phyloP scores from a whole-genome alignment of 2,329 filamentous ascomycete genomes.

The Fonsecaea multimorphosa region DNA sequence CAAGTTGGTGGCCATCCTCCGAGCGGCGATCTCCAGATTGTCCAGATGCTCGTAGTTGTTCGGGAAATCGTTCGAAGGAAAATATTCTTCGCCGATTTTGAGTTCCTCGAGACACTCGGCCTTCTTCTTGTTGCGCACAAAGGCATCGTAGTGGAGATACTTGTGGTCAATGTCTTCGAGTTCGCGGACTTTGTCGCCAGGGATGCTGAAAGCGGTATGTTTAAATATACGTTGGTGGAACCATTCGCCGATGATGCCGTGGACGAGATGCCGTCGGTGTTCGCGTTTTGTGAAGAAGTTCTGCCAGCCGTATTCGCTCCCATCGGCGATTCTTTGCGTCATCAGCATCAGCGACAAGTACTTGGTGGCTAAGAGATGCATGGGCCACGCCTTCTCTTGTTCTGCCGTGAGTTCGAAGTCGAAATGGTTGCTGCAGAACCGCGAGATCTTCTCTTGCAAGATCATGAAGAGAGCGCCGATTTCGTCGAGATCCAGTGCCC shows the following conservation, averaged over 20 bases:
- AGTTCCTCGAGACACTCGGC: conserved; percentile 20
- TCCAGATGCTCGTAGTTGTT: conserved; percentile 7
- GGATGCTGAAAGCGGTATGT: conserved; percentile 29
- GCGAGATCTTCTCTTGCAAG: conserved; percentile 28
- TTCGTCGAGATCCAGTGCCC: conserved; percentile 23
- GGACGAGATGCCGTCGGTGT: conserved; percentile 32
- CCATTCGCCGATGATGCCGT: conserved; percentile 33
- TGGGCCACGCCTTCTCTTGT: conserved; percentile 29
- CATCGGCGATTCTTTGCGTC: conserved; percentile 31
- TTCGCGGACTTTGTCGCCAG: conserved; percentile 8
- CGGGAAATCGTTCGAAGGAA: neutral
- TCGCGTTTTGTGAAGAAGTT: conserved; percentile 35
- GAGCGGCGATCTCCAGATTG: conserved; percentile 13
- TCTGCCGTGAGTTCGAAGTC: conserved; percentile 27
- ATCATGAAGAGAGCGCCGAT: conserved; percentile 30
- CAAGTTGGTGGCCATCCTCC: conserved; percentile 19
- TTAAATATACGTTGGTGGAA: conserved; percentile 37
- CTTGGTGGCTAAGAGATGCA: conserved; percentile 23
- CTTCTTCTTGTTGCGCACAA: conserved; percentile 34
- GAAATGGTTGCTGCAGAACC: conserved; percentile 29
- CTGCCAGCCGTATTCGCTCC: conserved; percentile 30
- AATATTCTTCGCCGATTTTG: conserved; percentile 1
- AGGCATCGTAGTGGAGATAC: conserved; percentile 35
- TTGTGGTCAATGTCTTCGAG: conserved; percentile 31
- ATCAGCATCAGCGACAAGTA: conserved; percentile 22